Base-by-base conservation (phyloP, 805 yeast genomes). In the Lipomyces sp. region DNA sequence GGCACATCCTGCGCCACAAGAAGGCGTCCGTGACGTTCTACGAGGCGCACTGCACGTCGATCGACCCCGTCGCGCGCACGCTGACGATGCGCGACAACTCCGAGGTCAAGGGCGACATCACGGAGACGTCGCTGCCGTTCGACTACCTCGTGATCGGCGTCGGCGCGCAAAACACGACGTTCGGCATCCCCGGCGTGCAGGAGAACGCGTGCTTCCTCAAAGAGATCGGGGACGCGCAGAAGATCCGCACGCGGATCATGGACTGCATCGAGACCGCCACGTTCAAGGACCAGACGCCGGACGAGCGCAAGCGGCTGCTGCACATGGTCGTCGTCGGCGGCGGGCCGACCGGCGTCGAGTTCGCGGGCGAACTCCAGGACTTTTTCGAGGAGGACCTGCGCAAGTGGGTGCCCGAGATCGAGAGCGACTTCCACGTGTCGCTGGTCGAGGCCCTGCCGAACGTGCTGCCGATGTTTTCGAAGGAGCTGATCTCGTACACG, bases 271-370 rank as follows among this genome's bases (percentile, higher is more conserved):
- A 91, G 74, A 84, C 88, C 57, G 96, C 97, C 38, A 81, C 85
- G 61, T 74, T 84, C 59, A 78, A 89, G 61, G 86, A 93, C 51
- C 78, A 78, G 61, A 82, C 77, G 55, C 86, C 81, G 61, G 82
- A 82, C 19, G 95, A 86, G 68, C 81, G 97, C 71, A 79, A 81
- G 71, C 81, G 95, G 69, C 77, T 91, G 63, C 78, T 90, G 67
- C 84, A 83, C 57, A 83, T 89, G 63, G 91, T 91, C 57, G 95
- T 91, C 57, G 95, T 93, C 61, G 98, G 98, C 65, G 98, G 97
- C 71, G 98, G 98, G 59, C 97, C 98, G 68, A 90, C 98, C 39
- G 98, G 98, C 74, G 96, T 90, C 57, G 97, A 89, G 73, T 85
- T 89, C 63, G 96, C 97, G 61, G 98, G 95, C 65, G 97, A 91